Base-by-base conservation (phyloP, 1,139 yeast species). In the Pichia sp. region DNA sequence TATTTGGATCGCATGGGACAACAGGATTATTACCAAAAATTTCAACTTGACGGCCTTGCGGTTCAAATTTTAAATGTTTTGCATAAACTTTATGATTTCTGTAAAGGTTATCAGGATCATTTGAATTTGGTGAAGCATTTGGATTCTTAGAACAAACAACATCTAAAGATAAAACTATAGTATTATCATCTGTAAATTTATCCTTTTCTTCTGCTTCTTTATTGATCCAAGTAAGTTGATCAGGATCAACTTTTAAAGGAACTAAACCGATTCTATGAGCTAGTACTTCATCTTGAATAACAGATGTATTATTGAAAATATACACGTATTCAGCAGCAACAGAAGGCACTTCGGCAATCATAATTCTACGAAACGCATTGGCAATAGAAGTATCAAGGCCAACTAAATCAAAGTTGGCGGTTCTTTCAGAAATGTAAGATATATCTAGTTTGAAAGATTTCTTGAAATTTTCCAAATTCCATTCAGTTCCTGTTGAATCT, bases 321-420 rank as follows among this genome's bases (percentile, higher is more conserved):
- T 83, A 89, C 24, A 91, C 87, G 48, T 84, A 77, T 63, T 91
- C 98, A 23, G 95, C 85, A 8, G 98, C 98, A 35, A 91, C 94
- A 4, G 93, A 76, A 16, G 98, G 98, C 26, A 91, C 95, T 62
- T 91, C 98, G 1, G 96, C 78, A 48, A 91, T 80, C 96, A 91
- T 89, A 53, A 91, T 85, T 60, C 98, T 83, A 60, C 98, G 84
- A 66, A 91, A 88, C 0, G 98, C 97, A 68, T 91, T 91, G 38
- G 97, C 91, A 44, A 91, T 70, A 13, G 97, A 85, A 2, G 97
- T 85, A 61, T 91, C 98, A 38, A 89, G 68, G 53, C 87, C 82
- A 45, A 85, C 68, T 50, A 93, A 70, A 62, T 91, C 98, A 56
- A 91, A 91, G 62, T 86, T 88, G 48, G 91, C 88, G 35, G 74